phyloP scores from a whole-genome alignment of 164 flowering plant species.

The Hamamelis virginiana region DNA sequence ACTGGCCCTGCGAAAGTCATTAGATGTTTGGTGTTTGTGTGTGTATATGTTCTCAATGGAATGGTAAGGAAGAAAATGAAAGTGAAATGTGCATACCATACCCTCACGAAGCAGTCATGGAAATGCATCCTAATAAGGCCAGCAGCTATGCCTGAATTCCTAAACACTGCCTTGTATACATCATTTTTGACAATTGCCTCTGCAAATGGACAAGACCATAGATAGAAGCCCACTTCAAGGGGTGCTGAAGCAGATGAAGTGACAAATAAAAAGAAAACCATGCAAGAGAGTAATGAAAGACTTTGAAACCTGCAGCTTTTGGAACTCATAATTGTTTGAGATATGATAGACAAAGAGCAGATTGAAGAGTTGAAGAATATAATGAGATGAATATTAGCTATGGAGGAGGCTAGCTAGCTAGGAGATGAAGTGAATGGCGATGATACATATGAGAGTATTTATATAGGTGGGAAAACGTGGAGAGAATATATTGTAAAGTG shows the following conservation, averaged over 20 bases:
- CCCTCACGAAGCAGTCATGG: constrained; percentile 77
- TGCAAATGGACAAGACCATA: constrained; percentile 32
- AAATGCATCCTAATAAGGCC: constrained; percentile 66
- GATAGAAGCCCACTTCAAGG: constrained; percentile 31
- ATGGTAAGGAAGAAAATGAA: too few species aligned
- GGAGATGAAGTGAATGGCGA: neutral
- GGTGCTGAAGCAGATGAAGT: neutral
- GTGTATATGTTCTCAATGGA: too few species aligned
- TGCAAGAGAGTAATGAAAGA: neutral
- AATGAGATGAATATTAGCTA: too few species aligned
- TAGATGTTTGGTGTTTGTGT: too few species aligned
- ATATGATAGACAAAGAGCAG: too few species aligned
- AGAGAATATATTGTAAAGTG: neutral
- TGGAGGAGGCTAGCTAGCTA: neutral
- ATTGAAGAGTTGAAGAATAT: neutral
- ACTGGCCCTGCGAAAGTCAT: too few species aligned
- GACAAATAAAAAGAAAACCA: neutral
- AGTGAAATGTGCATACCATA: constrained; percentile 10
- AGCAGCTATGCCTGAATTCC: constrained; percentile 54
- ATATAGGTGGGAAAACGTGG: neutral
- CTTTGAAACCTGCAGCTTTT: neutral
- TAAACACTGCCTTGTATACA: constrained; percentile 38
- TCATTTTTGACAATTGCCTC: constrained; percentile 37
- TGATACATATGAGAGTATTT: neutral
- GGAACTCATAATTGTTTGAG: neutral